Base-by-base conservation (phyloP, 2,329 filamentous ascomycete genomes). In the Trichoderma citrinoviride region DNA sequence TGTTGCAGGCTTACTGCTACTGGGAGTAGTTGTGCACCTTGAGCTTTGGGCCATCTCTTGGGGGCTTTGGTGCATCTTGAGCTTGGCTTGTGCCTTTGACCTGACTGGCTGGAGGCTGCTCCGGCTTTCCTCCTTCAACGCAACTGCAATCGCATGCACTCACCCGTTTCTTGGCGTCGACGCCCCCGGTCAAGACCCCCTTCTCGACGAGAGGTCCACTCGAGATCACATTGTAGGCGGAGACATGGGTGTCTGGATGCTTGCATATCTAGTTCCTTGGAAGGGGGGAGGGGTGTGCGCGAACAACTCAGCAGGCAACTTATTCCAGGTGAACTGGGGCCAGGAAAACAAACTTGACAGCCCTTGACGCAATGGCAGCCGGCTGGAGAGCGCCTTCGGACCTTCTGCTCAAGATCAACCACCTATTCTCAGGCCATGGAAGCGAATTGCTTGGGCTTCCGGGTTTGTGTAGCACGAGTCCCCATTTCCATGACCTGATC, bases 221-320 rank as follows among this genome's bases (percentile, higher is more conserved):
- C 78, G 80, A 79, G 80, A 79, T 79, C 40, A 77, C 78, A 76
- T 81, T 74, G 73, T 78, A 78, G 76, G 75, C 77, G 60, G 47
- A 74, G 72, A 71, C 77, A 77, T 78, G 75, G 33, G 76, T 73
- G 74, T 75, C 73, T 81, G 81, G 81, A 73, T 82, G 76, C 73
- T 72, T 82, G 81, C 81, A 83, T 79, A 71, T 71, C 70, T 72
- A 77, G 78, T 78, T 79, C 78, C 67, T 69, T 66, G 68, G 65
- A 63, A 67, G 65, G 57, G 47, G 57, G 58, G 58, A 53, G 58
- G 58, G 58, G 58, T 52, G 58, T 61, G 58, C 40, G 43, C n/a
- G 43, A 17, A 53, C 37, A 61, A 44, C 37, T 52, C 46, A 52
- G 29, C 58, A 43, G 37, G 29, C 49, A 37, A 50, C 46, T 14